These are phyloP conservation scores for Venturia oleaginea DNA, from an alignment of 2,329 filamentous ascomycete species.

Conservation along the genomic window DNA sequence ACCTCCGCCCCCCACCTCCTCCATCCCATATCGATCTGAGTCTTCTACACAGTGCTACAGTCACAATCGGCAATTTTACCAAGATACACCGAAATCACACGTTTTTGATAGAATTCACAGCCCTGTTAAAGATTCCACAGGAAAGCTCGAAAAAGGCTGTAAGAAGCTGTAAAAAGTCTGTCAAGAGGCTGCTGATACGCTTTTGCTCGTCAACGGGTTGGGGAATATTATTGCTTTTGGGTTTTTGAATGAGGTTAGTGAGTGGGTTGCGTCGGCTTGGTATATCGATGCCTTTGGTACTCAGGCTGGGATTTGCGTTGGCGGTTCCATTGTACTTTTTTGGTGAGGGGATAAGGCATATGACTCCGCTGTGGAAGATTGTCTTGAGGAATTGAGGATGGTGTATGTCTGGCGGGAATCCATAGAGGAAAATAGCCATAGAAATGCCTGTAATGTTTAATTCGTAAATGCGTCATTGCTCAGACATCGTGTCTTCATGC, in stretches of 20 bases:
- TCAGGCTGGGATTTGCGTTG: conserved; percentile 27
- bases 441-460: background rate
- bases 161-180: no score
- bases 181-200: conserved; percentile 8
- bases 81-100: no score
- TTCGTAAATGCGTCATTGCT: background rate
- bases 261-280: conserved; percentile 31
- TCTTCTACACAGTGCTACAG: no score
- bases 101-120: no score
- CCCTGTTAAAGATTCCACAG: no score
- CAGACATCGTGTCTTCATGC: background rate
- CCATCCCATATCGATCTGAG: no score
- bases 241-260: conserved; percentile 37
- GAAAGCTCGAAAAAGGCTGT: no score
- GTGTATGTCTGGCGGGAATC: background rate
- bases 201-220: conserved; percentile 22
- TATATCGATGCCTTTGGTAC: conserved; percentile 30
- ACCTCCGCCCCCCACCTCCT: no score
- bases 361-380: conserved; percentile 27
- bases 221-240: conserved; percentile 42
- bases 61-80: no score
- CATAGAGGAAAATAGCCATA: background rate
- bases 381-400: conserved; percentile 21
- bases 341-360: conserved; percentile 26
- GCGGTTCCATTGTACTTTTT: conserved; percentile 25